These are phyloP conservation scores for Colletotrichum chrysophilum DNA, from an alignment of 2,329 filamentous ascomycete species.

Conservation along the genomic window DNA sequence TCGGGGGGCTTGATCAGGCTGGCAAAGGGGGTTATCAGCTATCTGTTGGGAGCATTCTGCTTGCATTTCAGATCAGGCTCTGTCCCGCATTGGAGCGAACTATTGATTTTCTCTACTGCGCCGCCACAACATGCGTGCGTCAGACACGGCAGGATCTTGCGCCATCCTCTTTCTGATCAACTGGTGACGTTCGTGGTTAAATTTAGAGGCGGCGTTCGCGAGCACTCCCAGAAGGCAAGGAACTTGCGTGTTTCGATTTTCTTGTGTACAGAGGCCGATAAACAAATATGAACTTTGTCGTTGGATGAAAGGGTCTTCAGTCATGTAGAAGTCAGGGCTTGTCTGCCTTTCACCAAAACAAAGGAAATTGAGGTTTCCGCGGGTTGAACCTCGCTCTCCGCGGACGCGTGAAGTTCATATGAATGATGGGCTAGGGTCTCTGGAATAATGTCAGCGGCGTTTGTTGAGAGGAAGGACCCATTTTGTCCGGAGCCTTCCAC, in stretches of 20 bases:
- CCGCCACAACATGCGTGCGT: not conserved
- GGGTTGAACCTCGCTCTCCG: not conserved
- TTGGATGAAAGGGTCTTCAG: not conserved
- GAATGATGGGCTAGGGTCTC: not conserved
- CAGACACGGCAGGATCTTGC: not conserved
- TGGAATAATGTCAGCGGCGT: not conserved
- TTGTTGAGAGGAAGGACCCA: rapidly evolving
- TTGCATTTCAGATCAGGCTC: not conserved
- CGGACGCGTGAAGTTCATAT: not conserved
- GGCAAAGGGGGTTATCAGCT: not conserved
- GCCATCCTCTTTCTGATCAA: not conserved
- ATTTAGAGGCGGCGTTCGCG: not conserved
- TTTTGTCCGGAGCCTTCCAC: not conserved
- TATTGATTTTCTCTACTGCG: not conserved
- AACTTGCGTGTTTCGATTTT: not conserved
- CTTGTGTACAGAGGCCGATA: not conserved
- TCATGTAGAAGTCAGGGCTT: not conserved
- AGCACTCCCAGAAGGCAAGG: not conserved
- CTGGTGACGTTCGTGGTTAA: not conserved
- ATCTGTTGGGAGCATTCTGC: not conserved
- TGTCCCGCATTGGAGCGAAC: not conserved
- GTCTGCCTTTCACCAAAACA: not conserved
- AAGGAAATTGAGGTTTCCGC: not conserved
- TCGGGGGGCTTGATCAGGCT: not conserved
- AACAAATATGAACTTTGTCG: not conserved